These are phyloP conservation scores for Saprolegnia parasitica DNA, from an alignment of 352 stramenopile genomes.

Conservation along the genomic window DNA sequence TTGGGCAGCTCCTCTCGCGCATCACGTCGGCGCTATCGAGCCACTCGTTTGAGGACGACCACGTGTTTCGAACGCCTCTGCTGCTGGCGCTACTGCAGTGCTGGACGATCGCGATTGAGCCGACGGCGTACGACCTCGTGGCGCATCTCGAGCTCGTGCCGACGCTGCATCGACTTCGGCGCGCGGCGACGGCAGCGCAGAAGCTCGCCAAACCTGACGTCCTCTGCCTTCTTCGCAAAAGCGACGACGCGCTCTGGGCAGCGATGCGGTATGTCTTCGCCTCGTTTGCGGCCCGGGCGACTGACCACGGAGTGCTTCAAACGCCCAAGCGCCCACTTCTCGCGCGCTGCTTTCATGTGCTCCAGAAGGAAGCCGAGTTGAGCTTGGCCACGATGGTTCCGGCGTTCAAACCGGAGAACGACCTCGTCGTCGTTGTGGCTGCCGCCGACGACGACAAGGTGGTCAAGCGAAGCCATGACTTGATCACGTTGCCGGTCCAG, in stretches of 20 bases:
- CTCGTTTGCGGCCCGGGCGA: not conserved
- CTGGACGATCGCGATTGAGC: slow-evolving; percentile 23
- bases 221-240: not conserved
- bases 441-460: not conserved
- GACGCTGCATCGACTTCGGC: slow-evolving; percentile 1
- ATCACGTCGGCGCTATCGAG: not conserved
- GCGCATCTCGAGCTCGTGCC: slow-evolving; percentile 11
- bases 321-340: not conserved
- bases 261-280: slow-evolving; percentile 22
- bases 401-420: not conserved
- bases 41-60: not conserved
- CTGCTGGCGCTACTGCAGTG: slow-evolving; percentile 16
- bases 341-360: not conserved
- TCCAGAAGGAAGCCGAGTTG: not conserved
- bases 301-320: not conserved
- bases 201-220: not conserved
- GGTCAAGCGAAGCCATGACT: not conserved
- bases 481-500: not conserved
- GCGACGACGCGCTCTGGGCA: slow-evolving; percentile 12
- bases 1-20: not conserved
- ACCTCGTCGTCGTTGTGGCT: not conserved
- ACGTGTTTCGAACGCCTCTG: not conserved
- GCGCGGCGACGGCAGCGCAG: not conserved
- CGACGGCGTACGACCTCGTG: slow-evolving; percentile 5
- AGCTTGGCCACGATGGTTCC: slow-evolving; percentile 1